These are phyloP conservation scores for Xylaria arbuscula DNA, from an alignment of 2,329 filamentous ascomycete genomes.

Conservation along the genomic window DNA sequence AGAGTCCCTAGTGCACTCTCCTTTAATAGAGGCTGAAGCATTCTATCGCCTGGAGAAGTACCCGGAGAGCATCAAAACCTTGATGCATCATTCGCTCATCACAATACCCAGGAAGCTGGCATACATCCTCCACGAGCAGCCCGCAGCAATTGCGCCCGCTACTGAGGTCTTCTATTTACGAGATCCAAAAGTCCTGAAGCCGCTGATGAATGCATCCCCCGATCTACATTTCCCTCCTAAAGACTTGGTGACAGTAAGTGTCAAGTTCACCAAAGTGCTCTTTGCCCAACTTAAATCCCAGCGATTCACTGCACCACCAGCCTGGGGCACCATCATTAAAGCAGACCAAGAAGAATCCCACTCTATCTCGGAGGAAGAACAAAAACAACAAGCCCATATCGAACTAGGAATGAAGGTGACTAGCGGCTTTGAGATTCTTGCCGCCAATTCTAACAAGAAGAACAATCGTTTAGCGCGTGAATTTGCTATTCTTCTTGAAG, in stretches of 20 bases:
- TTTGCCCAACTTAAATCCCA: slow-evolving; percentile 93
- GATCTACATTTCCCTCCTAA: slow-evolving; percentile 75
- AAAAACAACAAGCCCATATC: slow-evolving; percentile 53
- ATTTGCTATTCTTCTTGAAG: slow-evolving; percentile 79
- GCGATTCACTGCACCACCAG: slow-evolving; percentile 74
- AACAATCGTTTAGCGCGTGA: slow-evolving; percentile 78
- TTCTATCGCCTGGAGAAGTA: slow-evolving; percentile 91
- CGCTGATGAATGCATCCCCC: slow-evolving; percentile 67
- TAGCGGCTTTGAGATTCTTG: slow-evolving; percentile 90
- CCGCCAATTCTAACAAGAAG: slow-evolving; percentile 73
- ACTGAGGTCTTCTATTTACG: slow-evolving; percentile 93
- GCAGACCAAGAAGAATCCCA: slow-evolving; percentile 42
- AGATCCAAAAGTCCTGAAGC: slow-evolving; percentile 79
- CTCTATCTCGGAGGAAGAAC: slow-evolving; percentile 40
- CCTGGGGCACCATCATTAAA: slow-evolving; percentile 58
- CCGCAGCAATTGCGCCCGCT: slow-evolving; percentile 81
- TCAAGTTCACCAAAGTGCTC: slow-evolving; percentile 86
- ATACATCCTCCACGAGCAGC: slow-evolving; percentile 78
- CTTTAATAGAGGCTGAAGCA: slow-evolving; percentile 84
- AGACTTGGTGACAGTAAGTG: slow-evolving; percentile 82
- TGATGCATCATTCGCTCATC: slow-evolving; percentile 79
- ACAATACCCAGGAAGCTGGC: slow-evolving; percentile 85
- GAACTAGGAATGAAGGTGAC: slow-evolving; percentile 90
- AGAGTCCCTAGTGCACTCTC: slow-evolving; percentile 73
- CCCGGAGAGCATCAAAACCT: slow-evolving; percentile 77